phyloP scores from a whole-genome alignment of 306 rosid species.

The Pachyrhizus erosus region DNA sequence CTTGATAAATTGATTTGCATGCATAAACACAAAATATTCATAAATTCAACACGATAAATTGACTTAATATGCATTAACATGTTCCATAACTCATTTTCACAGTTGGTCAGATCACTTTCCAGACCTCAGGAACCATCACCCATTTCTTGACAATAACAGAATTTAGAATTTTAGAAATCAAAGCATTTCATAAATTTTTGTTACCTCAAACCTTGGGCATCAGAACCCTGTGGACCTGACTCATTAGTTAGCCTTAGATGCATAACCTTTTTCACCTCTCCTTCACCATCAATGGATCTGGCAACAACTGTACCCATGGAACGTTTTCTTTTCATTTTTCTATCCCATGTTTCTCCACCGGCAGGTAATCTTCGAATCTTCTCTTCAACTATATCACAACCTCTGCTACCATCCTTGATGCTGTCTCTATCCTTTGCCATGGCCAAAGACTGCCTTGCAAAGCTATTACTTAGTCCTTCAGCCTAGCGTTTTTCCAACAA shows the following conservation, averaged over 20 bases:
- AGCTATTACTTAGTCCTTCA: constrained; percentile 62
- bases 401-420: constrained; percentile 63
- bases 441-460: constrained; percentile 61
- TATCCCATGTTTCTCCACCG: constrained; percentile 80
- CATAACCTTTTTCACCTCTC: constrained; percentile 66
- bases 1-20: neutral
- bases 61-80: constrained; percentile 9
- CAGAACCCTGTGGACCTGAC: constrained; percentile 58
- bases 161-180: constrained; percentile 19
- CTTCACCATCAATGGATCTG: constrained; percentile 72
- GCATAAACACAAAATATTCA: constrained; percentile 24
- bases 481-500: constrained; percentile 57
- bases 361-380: constrained; percentile 75
- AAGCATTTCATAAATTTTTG: constrained; percentile 34
- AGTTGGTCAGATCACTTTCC: neutral
- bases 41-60: constrained; percentile 18
- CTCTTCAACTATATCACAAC: constrained; percentile 75
- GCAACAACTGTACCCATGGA: constrained; percentile 63
- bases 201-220: constrained; percentile 76
- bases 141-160: constrained; percentile 9
- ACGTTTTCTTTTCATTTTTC: constrained; percentile 80
- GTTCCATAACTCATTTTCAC: constrained; percentile 25
- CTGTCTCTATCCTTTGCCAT: constrained; percentile 70
- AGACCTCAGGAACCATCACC: neutral
- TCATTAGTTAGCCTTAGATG: constrained; percentile 71